Base-by-base conservation (phyloP, 148 eudicot genomes). In the Pouteria glomerata region DNA sequence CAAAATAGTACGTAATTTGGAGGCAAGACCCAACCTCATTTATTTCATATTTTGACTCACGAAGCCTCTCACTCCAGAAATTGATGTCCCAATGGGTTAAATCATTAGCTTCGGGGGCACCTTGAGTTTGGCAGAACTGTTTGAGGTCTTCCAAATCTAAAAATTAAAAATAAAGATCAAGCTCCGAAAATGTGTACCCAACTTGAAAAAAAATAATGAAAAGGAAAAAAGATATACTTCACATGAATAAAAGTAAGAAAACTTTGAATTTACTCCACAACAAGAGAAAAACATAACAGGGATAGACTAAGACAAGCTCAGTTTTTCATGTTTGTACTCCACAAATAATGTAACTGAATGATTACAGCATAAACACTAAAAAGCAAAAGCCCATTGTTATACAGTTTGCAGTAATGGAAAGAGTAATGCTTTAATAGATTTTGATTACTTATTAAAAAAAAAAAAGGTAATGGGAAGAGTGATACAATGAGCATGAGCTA, bases 31-130 rank as follows among this genome's bases (percentile, higher is more conserved):
- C n/a, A 76, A 90, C 99, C 99, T 95, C 99, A 24, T 95, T 92
- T 70, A 95, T 86, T 74, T 95, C 97, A 71, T 88, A 95, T 74
- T 95, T 92, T 58, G 96, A 85, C 81, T 95, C 99, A 41, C 97
- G 88, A 27, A 95, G 97, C 83, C 99, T 92, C 85, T 95, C 99
- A 88, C 97, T 95, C 99, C 99, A 95, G 65, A 92, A 95, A 70
- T 51, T 75, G 44, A 81, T 74, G 71, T 95, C 99, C 99, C 97
- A 95, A 70, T 92, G 94, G 47, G 73, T 80, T 81, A 95, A 83
- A 75, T 79, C 74, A 73, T 85, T 89, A 72, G 94, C 97, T 82
- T 95, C 97, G 44, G 79, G 79, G 60, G 90, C 90, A 72, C 96
- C 94, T 81, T 92, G 94, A 72, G 77, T 83, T 81, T 88, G 84